Percentiles rank a stretch among this genome's conserved stretches.
phyloP scores from a whole-genome alignment of 2,329 filamentous ascomycete species.

The Xylariaceae sp. region DNA sequence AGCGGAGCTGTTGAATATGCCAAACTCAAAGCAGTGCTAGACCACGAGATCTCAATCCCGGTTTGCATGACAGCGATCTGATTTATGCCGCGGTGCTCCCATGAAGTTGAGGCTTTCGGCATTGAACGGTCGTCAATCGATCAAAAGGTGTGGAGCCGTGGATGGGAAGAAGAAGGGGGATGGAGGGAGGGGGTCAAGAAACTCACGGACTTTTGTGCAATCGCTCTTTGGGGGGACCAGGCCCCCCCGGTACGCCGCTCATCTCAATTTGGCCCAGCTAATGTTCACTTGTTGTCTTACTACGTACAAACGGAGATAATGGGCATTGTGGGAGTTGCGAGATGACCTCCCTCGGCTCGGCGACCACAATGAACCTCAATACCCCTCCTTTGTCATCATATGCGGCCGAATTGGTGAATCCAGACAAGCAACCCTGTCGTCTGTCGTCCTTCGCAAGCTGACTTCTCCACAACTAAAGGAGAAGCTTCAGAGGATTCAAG shows the following conservation, averaged over 20 bases:
- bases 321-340: constrained; percentile 27
- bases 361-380: constrained; percentile 25
- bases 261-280: constrained; percentile 36
- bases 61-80: constrained; percentile 35
- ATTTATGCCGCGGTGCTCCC: constrained; percentile 31
- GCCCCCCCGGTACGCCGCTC: constrained; percentile 33
- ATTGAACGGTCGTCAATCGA: constrained; percentile 32
- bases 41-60: constrained; percentile 25
- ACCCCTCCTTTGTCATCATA: constrained; percentile 32
- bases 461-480: constrained; percentile 7
- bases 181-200: constrained; percentile 13
- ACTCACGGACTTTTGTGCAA: constrained; percentile 31
- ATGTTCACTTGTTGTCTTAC: constrained; percentile 27
- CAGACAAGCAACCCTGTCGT: constrained; percentile 25
- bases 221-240: constrained; percentile 31
- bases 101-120: constrained; percentile 31
- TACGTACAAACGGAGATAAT: constrained; percentile 36
- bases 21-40: constrained; percentile 27
- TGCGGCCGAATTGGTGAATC: constrained; percentile 29
- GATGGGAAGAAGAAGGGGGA: constrained; percentile 22
- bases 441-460: constrained; percentile 3
- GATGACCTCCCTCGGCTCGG: constrained; percentile 32
- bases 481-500: constrained; percentile 2
- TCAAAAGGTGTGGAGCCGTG: constrained; percentile 30
- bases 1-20: constrained; percentile 19